Base-by-base conservation (phyloP, 2,329 filamentous ascomycete genomes). In the Mollisia scopiformis region DNA sequence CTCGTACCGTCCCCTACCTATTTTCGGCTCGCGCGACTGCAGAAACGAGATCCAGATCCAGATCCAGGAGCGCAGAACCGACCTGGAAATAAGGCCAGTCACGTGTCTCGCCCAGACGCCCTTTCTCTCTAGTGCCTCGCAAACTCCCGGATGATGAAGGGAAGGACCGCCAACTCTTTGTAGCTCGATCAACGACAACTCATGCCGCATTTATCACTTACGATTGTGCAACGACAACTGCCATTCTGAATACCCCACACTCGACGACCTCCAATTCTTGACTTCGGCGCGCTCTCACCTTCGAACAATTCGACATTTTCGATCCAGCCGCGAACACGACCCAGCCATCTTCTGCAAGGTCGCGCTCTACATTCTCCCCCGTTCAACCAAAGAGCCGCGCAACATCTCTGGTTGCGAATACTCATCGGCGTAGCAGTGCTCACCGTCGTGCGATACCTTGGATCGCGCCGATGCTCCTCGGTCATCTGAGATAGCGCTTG, bases 381-480 rank as follows among this genome's bases (percentile, higher is more conserved):
- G 58, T 59, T 52, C 61, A 66, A 59, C 63, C n/a, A 53, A 41
- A 62, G 35, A 63, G 53, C 51, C 59, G 57, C 61, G 55, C 52
- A 23, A 59, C 21, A 46, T 23, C 55, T 39, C 51, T 37, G 37
- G 54, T n/a, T 19, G 19, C 55, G 50, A 54, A 28, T 21, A 19
- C 41, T 30, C 25, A 37, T 50, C 37, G n/a, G 46, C 51, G 31
- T 50, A 35, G 28, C 14, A 47, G 43, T 49, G 23, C 39, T 37
- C 55, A 30, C 14, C 39, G 46, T 55, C 33, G 25, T 28, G 57
- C 52, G n/a, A 19, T 57, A 10, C 41, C 19, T 57, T 65, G 39
- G 50, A 64, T 68, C 63, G 68, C 70, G 70, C 70, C 61, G 59
- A 73, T 72, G 69, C 66, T 56, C 64, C 51, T 61, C 58, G 62